Base-by-base conservation (phyloP, 768 basidiomycete genomes). In the Suillus occidentalis region DNA sequence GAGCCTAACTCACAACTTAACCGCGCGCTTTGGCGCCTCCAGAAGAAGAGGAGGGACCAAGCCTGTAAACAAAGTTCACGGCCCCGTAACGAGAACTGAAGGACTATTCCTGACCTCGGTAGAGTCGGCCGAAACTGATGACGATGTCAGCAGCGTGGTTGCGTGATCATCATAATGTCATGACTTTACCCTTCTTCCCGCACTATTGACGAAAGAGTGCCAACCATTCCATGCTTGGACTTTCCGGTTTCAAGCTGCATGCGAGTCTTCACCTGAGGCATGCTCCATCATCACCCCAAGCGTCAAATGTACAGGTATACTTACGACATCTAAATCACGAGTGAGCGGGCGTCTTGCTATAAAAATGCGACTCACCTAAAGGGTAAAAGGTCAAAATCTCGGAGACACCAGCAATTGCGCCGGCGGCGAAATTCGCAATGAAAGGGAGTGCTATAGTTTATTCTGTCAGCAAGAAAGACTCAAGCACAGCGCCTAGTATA, bases 11-110 rank as follows among this genome's bases (percentile, higher is more conserved):
- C 68, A 91, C 91, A 92, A 93, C 85, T 99, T 99, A 57, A 95
- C 92, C 18, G 97, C 97, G 78, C 97, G 89, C 81, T 99, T 99
- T 2, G 97, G 97, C 18, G 97, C 97, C 78, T 99, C 97, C 53
- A 99, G 81, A 72, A 99, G 85, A 12, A 99, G 78, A 20, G 97
- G 97, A 12, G 97, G 95, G n/a, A 95, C 89, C 65, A 99, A 88
- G 70, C 97, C 90, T 92, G 61, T 22, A 58, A 53, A 34, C 28
- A 14, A 25, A 34, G 12, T 56, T 58, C 37, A 66, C 18, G 53
- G 53, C 34, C 36, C 16, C 8, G 13, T 43, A 47, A 37, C 14
- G 37, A 39, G 22, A 8, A 34, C 42, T 31, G 61, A 52, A 64
- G 64, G 20, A 58, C 7, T 31, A 57, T 56, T 45, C 45, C 36